phyloP scores from a whole-genome alignment of 148 eudicot species.

The Rhododendron ovatum region DNA sequence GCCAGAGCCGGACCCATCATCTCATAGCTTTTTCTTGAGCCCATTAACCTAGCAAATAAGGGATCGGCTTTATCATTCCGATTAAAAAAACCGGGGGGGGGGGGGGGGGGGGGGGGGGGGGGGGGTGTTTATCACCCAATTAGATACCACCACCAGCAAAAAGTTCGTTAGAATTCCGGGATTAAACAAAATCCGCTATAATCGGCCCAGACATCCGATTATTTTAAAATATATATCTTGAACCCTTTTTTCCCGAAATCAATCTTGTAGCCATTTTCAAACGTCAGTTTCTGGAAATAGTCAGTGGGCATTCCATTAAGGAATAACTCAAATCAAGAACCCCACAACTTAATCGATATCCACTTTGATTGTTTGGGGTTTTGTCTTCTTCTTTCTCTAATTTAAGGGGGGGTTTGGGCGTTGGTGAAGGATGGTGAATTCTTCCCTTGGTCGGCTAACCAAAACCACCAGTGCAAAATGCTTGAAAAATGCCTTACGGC shows the following conservation, averaged over 20 bases:
- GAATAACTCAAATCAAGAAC: neutral
- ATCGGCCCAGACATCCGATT: neutral
- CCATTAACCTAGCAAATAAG: no score
- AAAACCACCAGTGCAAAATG: neutral
- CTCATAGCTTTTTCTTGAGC: neutral
- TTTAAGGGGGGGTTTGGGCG: constrained; percentile 12
- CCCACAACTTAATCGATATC: constrained; percentile 9
- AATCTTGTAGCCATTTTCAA: neutral
- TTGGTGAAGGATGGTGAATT: neutral
- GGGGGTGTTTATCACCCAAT: neutral
- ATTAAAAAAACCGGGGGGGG: no score
- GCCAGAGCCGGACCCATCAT: neutral
- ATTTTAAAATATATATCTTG: neutral
- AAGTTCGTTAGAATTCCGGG: neutral
- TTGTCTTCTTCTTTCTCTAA: neutral
- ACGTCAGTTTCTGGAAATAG: neutral
- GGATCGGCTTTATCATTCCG: neutral
- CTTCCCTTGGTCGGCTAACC: constrained; percentile 6
- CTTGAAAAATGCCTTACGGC: constrained; percentile 20
- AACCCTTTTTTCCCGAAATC: neutral
- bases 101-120: no score
- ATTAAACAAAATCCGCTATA: neutral
- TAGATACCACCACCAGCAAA: neutral
- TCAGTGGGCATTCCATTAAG: constrained; percentile 12
- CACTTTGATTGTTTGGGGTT: neutral